A percentile compares a stretch with the other conserved stretches of the same genome.
phyloP scores from a whole-genome alignment of 208 protist species.

The Dictyostelium gargantuum region DNA sequence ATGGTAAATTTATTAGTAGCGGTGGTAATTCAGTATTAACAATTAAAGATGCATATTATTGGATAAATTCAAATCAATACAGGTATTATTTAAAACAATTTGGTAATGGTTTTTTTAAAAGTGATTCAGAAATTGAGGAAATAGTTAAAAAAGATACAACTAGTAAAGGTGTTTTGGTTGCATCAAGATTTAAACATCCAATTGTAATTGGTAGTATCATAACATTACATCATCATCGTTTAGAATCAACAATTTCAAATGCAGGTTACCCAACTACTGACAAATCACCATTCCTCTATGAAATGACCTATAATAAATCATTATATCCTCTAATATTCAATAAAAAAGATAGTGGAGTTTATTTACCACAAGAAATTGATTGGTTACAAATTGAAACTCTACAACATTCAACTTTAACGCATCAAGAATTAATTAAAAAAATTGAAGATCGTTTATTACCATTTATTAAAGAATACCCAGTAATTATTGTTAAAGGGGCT shows the following conservation, averaged over 20 bases:
- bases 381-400: constrained; percentile 45
- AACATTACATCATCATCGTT: constrained; percentile 56
- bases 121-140: background rate
- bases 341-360: background rate
- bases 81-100: background rate
- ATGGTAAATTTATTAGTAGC: constrained; percentile 3
- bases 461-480: constrained; percentile 17
- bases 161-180: constrained; percentile 29
- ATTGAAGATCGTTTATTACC: constrained; percentile 26
- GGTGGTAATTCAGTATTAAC: background rate
- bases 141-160: background rate
- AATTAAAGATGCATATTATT: constrained; percentile 27
- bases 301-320: constrained; percentile 67
- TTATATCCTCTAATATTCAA: constrained; percentile 59
- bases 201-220: constrained; percentile 17
- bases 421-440: background rate
- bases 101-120: background rate
- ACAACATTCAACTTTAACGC: background rate
- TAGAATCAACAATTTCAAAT: constrained; percentile 18
- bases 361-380: constrained; percentile 62
- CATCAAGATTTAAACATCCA: constrained; percentile 12
- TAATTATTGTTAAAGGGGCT: constrained; percentile 62
- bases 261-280: constrained; percentile 49
- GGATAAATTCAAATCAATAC: background rate
- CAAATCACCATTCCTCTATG: constrained; percentile 62